These are phyloP conservation scores for Atkinsonella texensis DNA, from an alignment of 2,329 filamentous ascomycete genomes.

Conservation along the genomic window DNA sequence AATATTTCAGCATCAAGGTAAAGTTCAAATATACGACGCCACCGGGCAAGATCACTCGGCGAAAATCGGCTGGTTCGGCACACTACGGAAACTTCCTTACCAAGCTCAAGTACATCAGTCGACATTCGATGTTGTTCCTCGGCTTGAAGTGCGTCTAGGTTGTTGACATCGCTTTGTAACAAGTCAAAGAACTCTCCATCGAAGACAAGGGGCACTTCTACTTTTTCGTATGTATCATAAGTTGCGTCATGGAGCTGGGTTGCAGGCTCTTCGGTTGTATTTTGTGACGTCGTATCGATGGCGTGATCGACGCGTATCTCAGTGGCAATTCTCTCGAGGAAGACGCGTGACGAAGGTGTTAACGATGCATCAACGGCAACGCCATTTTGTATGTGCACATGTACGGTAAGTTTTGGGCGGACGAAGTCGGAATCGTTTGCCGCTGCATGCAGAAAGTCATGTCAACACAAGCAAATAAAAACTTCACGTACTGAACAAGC, in stretches of 20 bases:
- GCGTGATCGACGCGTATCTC: slow-evolving; percentile 19
- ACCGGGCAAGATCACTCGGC: slow-evolving; percentile 57
- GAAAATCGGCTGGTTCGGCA: slow-evolving; percentile 51
- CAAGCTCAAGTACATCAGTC: slow-evolving; percentile 50
- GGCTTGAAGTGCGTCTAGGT: slow-evolving; percentile 55
- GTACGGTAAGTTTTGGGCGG: slow-evolving; percentile 57
- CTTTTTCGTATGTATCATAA: slow-evolving; percentile 17
- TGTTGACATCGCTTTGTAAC: slow-evolving; percentile 57
- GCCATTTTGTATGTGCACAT: slow-evolving; percentile 54
- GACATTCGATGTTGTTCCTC: slow-evolving; percentile 53
- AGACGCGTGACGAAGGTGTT: slow-evolving; percentile 49
- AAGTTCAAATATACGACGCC: slow-evolving; percentile 71
- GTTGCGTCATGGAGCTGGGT: not conserved
- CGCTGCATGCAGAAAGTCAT: slow-evolving; percentile 13
- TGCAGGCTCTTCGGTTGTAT: not conserved
- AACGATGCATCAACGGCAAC: slow-evolving; percentile 56
- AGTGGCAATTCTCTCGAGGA: slow-evolving; percentile 48
- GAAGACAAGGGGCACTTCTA: slow-evolving; percentile 68
- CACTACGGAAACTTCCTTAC: slow-evolving; percentile 49
- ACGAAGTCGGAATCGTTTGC: slow-evolving; percentile 34
- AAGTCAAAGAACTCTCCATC: slow-evolving; percentile 72
- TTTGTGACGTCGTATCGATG: not conserved
- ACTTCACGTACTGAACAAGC: not conserved
- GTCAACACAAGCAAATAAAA: not conserved
- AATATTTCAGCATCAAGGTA: slow-evolving; percentile 74